phyloP scores from a whole-genome alignment of 352 stramenopile species.

The Phytophthora fragariae region DNA sequence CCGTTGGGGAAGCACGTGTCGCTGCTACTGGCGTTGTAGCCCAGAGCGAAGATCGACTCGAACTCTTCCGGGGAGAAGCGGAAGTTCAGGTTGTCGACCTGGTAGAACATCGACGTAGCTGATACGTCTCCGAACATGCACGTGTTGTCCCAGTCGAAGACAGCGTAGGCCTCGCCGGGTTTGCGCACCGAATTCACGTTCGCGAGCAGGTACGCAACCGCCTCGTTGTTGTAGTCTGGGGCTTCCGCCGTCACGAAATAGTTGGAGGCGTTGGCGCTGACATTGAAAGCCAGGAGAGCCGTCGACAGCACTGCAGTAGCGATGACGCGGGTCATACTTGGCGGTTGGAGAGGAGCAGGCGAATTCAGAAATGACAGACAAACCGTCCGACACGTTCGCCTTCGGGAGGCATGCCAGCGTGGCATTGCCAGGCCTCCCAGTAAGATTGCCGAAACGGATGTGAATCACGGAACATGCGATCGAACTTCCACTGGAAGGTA shows the following conservation, averaged over 20 bases:
- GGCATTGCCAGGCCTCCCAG: no score
- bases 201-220: constrained; percentile 38
- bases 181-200: constrained; percentile 36
- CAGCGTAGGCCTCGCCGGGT: constrained; percentile 49
- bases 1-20: constrained; percentile 51
- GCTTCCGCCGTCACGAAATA: constrained; percentile 56
- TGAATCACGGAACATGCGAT: background rate
- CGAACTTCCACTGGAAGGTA: constrained; percentile 4
- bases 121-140: constrained; percentile 63
- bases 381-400: background rate
- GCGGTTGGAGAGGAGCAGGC: background rate
- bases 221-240: constrained; percentile 54
- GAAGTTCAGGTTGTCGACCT: constrained; percentile 55
- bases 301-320: constrained; percentile 5
- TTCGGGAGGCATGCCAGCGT: background rate
- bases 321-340: constrained; percentile 12
- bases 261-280: background rate
- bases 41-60: constrained; percentile 47
- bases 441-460: background rate
- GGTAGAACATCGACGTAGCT: constrained; percentile 57
- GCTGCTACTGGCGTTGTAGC: constrained; percentile 47
- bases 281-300: constrained; percentile 8
- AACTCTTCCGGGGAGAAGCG: constrained; percentile 50
- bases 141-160: constrained; percentile 70
- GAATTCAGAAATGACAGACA: constrained; percentile 9